A percentile compares a stretch with the other conserved stretches of the same genome.
phyloP scores from a whole-genome alignment of 148 eudicot genomes.

The Nepenthes gracilis region DNA sequence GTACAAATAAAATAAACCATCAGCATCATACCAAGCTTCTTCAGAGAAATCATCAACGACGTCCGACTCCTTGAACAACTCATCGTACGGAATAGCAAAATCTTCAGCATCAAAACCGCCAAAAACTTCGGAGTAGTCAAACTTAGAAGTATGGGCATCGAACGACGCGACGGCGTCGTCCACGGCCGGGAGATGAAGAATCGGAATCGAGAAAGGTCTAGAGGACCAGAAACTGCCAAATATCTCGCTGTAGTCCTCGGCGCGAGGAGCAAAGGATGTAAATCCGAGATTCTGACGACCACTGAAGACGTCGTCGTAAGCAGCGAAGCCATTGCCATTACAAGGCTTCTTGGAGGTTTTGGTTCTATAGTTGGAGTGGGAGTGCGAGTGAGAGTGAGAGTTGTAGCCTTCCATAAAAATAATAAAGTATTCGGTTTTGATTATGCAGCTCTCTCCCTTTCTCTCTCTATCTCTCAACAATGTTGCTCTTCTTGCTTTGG shows the following conservation, averaged over 20 bases:
- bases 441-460: no score
- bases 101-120: constrained; percentile 8
- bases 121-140: constrained; percentile 69
- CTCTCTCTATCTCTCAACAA: no score
- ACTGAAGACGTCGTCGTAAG: neutral
- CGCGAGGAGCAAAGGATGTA: constrained; percentile 45
- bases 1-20: no score
- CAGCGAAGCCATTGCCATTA: no score
- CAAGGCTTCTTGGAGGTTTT: no score
- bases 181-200: constrained; percentile 67
- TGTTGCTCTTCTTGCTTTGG: no score
- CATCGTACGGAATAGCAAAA: constrained; percentile 19
- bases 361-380: no score
- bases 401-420: no score
- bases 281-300: neutral
- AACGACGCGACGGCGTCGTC: constrained; percentile 18
- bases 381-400: no score
- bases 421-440: no score
- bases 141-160: constrained; percentile 16
- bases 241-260: constrained; percentile 78
- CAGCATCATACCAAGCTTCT: constrained; percentile 47
- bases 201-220: constrained; percentile 58
- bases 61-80: constrained; percentile 30
- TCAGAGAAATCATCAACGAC: constrained; percentile 33
- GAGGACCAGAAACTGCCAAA: constrained; percentile 52